Percentiles rank a stretch among this genome's conserved stretches.
Evolutionary conservation across 2,329 filamentous ascomycete genomes (phyloP).

Genomic region (Aspergillus eucalypticola): DNA sequence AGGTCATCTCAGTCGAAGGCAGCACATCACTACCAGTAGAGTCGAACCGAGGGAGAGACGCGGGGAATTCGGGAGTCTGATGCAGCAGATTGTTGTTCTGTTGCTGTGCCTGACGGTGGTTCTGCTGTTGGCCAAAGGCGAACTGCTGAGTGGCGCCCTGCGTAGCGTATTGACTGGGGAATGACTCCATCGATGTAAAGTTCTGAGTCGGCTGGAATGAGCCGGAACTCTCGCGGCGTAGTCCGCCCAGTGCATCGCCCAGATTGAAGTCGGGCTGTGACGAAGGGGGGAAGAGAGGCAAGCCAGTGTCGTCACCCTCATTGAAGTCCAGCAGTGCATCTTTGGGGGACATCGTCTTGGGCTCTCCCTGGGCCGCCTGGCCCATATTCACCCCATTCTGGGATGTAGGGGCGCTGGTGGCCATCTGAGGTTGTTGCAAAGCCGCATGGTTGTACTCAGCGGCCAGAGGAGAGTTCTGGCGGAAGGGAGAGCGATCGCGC

Average conservation of each 20-base stretch:
- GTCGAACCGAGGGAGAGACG: constrained; percentile 62
- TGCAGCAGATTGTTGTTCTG: constrained; percentile 39
- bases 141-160: constrained; percentile 55
- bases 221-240: constrained; percentile 39
- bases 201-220: constrained; percentile 38
- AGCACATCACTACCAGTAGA: constrained; percentile 58
- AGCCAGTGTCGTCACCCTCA: constrained; percentile 66
- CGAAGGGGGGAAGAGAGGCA: constrained; percentile 64
- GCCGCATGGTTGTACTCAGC: constrained; percentile 44
- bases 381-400: constrained; percentile 34
- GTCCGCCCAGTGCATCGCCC: constrained; percentile 35
- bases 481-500: constrained; percentile 79
- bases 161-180: constrained; percentile 43
- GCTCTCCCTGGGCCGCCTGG: constrained; percentile 45
- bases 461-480: constrained; percentile 66
- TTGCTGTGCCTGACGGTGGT: constrained; percentile 26
- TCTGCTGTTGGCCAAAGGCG: constrained; percentile 37
- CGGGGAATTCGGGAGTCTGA: constrained; percentile 58
- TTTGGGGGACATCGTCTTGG: constrained; percentile 90
- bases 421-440: constrained; percentile 43
- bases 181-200: constrained; percentile 46
- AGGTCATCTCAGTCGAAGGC: constrained; percentile 34
- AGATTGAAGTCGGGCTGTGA: constrained; percentile 57
- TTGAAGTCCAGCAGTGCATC: constrained; percentile 85
- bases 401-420: constrained; percentile 36